These are phyloP conservation scores for Immersiporthe knoxdaviesiana DNA, from an alignment of 2,329 filamentous ascomycete species.

Conservation along the genomic window DNA sequence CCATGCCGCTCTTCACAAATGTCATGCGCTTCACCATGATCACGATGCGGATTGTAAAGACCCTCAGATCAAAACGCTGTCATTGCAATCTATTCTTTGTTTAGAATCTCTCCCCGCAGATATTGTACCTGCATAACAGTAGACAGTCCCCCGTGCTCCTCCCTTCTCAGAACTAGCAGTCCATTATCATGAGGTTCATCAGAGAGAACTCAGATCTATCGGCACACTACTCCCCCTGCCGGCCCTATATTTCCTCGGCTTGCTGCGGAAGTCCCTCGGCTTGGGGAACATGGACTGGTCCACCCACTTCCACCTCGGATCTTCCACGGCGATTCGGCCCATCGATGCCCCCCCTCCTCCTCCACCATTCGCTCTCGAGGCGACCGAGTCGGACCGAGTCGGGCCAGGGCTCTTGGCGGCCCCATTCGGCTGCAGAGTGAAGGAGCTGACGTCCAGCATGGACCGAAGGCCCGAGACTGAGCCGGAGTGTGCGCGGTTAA, in stretches of 20 bases:
- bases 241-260: conserved; percentile 79
- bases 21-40: not conserved
- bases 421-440: conserved; percentile 72
- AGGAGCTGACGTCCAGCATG: conserved; percentile 75
- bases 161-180: not conserved
- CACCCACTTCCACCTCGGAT: conserved; percentile 85
- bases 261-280: conserved; percentile 78
- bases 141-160: not conserved
- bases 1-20: no score
- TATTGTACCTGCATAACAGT: not conserved
- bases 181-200: not conserved
- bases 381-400: conserved; percentile 42
- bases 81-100: not conserved
- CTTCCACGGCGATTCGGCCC: conserved; percentile 65
- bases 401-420: conserved; percentile 51
- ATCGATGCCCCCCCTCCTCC: conserved; percentile 34
- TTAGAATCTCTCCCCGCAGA: not conserved
- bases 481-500: conserved; percentile 38
- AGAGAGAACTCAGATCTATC: conserved; percentile 72
- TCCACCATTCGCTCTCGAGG: conserved; percentile 36
- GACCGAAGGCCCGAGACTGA: conserved; percentile 57
- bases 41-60: not conserved
- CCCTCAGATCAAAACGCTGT: not conserved
- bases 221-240: conserved; percentile 94
- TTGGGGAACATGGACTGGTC: conserved; percentile 81